These are phyloP conservation scores for Suhomyces ambrosiae DNA, from an alignment of 1,139 yeast species.

Conservation along the genomic window DNA sequence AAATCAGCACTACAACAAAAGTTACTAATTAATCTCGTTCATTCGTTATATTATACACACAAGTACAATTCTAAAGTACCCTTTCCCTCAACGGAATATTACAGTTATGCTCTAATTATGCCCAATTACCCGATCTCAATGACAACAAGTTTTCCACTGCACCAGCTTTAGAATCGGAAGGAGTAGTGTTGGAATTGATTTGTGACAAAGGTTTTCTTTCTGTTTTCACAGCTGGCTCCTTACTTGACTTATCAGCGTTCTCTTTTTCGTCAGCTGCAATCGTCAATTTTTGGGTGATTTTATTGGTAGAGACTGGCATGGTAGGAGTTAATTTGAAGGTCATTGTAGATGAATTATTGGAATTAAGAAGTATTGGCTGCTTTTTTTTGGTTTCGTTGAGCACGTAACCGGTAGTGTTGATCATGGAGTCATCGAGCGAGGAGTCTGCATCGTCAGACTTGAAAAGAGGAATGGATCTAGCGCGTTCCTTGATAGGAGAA, in stretches of 20 bases:
- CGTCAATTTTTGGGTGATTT: constrained; percentile 13
- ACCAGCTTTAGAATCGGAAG: constrained; percentile 21
- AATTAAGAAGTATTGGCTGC: constrained; percentile 40
- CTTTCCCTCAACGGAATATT: too few species aligned
- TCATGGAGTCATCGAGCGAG: constrained; percentile 27
- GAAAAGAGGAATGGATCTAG: constrained; percentile 24
- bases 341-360: constrained; percentile 36
- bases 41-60: constrained; percentile 8
- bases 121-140: constrained; percentile 45
- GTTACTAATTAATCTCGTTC: constrained; percentile 2
- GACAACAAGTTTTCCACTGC: constrained; percentile 46
- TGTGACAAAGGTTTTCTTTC: constrained; percentile 20
- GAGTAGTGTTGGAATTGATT: constrained; percentile 14
- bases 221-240: background rate
- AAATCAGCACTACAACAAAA: constrained; percentile 1
- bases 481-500: constrained; percentile 28
- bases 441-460: constrained; percentile 22
- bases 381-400: constrained; percentile 42
- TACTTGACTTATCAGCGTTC: constrained; percentile 4
- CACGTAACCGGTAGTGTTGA: constrained; percentile 26
- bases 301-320: constrained; percentile 15
- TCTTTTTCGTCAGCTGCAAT: constrained; percentile 15
- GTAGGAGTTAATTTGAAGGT: constrained; percentile 45
- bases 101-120: constrained; percentile 14
- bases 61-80: too few species aligned